Base-by-base conservation (phyloP, 2,329 filamentous ascomycete genomes). In the Penicillium sp. region DNA sequence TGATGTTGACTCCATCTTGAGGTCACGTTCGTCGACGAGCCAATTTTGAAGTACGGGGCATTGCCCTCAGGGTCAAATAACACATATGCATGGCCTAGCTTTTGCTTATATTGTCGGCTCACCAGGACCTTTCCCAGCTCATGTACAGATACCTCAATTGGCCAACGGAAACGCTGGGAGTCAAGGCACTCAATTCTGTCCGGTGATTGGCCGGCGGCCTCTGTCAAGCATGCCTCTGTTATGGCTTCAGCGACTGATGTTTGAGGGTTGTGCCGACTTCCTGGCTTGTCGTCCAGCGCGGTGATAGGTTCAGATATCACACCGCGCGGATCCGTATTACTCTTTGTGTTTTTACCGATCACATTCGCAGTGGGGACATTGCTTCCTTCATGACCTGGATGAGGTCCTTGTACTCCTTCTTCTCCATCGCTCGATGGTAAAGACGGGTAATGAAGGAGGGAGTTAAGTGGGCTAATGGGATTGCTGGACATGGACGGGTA, bases 11-110 rank as follows among this genome's bases (percentile, higher is more conserved):
- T 21, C 17, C 13, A 9, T 15, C 52, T 44, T 7, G 7, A 26
- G 8, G 23, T 29, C 15, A 23, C 19, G 9, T 9, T 21, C 3
- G 23, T 41, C 6, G 52, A 44, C 19, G 23, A 7, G 5, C 35
- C 52, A 38, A 54, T 54, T 13, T 54, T 54, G 26, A 26, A 54
- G 35, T 23, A 54, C 5, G 35, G 31, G 52, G 3, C 1, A 15
- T 23, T 54, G 2, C 9, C 23, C 15, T 38, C n/a, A 1, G 52
- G 52, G 31, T 44, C 31, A 17, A 21, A 54, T 9, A 54, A 17
- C 6, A 54, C 30, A 29, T 54, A 54, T 11, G 35, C 52, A 6
- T 54, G 23, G n/a, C 52, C 45, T 49, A 21, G 46, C 31, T 63
- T 64, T 8, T 60, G 21, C 19, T 13, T 26, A 29, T 26, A 49